phyloP scores from a whole-genome alignment of 768 basidiomycete species.

The Coprinellus aureogranulatus region DNA sequence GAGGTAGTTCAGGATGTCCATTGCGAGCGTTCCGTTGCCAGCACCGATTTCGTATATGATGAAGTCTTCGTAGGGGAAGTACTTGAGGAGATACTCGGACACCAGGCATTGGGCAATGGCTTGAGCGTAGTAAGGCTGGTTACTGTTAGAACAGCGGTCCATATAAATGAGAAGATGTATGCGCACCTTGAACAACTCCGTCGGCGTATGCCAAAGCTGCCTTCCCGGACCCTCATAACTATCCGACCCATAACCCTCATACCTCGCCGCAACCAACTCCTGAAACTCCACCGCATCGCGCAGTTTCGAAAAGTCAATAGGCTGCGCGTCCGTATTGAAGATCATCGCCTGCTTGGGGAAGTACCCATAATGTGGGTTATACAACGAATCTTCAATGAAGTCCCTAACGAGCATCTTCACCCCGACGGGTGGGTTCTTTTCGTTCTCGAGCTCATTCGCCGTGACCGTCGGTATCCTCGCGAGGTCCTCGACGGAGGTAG shows the following conservation, averaged over 20 bases:
- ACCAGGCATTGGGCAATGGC: conserved; percentile 87
- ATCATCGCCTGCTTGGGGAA: conserved; percentile 93
- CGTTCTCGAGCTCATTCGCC: conserved; percentile 63
- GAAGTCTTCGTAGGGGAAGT: conserved; percentile 95
- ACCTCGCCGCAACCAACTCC: conserved; percentile 72
- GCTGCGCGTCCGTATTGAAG: conserved; percentile 59
- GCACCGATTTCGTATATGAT: conserved; percentile 97
- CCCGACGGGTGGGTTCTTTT: conserved; percentile 60
- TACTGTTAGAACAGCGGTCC: conserved; percentile 8
- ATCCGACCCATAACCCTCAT: conserved; percentile 66
- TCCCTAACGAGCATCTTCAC: conserved; percentile 94
- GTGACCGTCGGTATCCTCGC: conserved; percentile 55
- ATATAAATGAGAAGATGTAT: background rate
- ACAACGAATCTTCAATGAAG: conserved; percentile 94
- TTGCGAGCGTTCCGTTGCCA: conserved; percentile 93
- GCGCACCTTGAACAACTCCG: conserved; percentile 92
- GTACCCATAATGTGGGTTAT: conserved; percentile 97
- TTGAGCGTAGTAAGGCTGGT: conserved; percentile 90
- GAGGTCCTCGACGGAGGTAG: conserved; percentile 42
- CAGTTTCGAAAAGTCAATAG: conserved; percentile 68
- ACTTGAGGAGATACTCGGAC: conserved; percentile 88
- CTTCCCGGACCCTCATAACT: conserved; percentile 67
- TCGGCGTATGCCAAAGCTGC: conserved; percentile 98
- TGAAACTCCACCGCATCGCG: conserved; percentile 76
- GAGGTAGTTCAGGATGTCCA: conserved; percentile 82